Evolutionary conservation across 768 basidiomycete genomes (phyloP), one percentile per base, ranked within the genome.

Genomic region (Cantharellus anzutake): DNA sequence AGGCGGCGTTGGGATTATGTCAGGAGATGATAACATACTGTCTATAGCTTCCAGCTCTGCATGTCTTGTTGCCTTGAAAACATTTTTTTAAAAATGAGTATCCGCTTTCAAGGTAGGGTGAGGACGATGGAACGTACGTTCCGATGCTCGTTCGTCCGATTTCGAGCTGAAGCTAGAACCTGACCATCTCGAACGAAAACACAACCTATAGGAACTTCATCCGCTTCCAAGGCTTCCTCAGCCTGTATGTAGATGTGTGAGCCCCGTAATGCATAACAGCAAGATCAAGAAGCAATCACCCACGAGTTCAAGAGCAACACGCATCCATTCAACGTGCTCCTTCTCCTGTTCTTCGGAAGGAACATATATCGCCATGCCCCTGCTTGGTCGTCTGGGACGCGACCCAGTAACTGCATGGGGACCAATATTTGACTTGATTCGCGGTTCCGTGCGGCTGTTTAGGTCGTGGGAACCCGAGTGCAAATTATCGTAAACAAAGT

Each of bases 1-100:
- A n/a, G 69, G 62, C 34, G 80, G 78, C 4, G 84, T 84, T 55
- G 52, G 7, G 7, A 37, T 37, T 63, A 85, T 76, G 14, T 66
- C 58, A 58, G 72, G 59, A 11, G 42, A 71, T 0, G 80, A 73
- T 7, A 98, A 73, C 64, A 99, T 89, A 65, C 76, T 75, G 68
- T 96, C 91, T 65, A 98, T 91, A 1, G 94, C 93, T 70, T 96
- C 96, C 34, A 99, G 80, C 71, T 99, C 96, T 42, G 96, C 94
- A 66, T 99, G 96, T 57, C 94, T 78, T 5, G 94, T 98, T 0
- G 92, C 93, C 93, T 97, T 38, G 20, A 29, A 29, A 29, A 29
- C 20, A 29, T 29, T 29, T 5, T n/a, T n/a, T n/a, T 53, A 16
- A 50, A 11, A 2, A 4, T 39, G 65, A 60, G 34, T 57, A 59